A percentile compares a stretch with the other conserved stretches of the same genome.
Conservation (phyloP, 345 rosid species). For the Gossypium bickii region DNA sequence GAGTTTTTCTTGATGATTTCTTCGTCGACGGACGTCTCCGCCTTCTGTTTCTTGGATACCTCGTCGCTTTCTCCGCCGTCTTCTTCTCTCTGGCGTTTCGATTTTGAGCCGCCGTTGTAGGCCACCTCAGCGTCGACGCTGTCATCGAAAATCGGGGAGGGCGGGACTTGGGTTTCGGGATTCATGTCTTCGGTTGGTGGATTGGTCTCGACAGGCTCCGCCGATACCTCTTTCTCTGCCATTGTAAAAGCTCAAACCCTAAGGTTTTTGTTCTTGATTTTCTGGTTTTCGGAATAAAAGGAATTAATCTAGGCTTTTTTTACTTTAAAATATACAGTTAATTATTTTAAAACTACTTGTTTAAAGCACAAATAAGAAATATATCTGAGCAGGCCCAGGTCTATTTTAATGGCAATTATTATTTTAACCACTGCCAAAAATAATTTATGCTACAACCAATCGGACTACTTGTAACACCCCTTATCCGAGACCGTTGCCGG, state of each 20-base stretch:
- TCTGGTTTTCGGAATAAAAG: no score
- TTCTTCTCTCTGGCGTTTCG: constrained; percentile 41
- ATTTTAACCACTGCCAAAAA: no score
- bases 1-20: constrained; percentile 23
- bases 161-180: constrained; percentile 12
- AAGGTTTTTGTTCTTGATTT: background rate
- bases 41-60: constrained; percentile 55
- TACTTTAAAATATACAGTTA: no score
- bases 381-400: no score
- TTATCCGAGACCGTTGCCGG: no score
- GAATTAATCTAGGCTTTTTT: no score
- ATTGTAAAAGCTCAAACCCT: constrained; percentile 20
- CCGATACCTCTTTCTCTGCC: constrained; percentile 30
- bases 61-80: constrained; percentile 25
- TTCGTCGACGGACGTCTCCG: constrained; percentile 28
- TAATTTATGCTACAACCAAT: no score
- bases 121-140: constrained; percentile 13
- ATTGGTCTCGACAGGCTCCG: constrained; percentile 25
- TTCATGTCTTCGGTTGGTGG: constrained; percentile 30
- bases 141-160: constrained; percentile 15
- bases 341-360: no score
- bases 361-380: no score
- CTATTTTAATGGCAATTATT: no score
- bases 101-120: constrained; percentile 14
- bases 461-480: no score